Conservation (phyloP, 2,329 filamentous ascomycete genomes). For the Alternaria rosae region DNA sequence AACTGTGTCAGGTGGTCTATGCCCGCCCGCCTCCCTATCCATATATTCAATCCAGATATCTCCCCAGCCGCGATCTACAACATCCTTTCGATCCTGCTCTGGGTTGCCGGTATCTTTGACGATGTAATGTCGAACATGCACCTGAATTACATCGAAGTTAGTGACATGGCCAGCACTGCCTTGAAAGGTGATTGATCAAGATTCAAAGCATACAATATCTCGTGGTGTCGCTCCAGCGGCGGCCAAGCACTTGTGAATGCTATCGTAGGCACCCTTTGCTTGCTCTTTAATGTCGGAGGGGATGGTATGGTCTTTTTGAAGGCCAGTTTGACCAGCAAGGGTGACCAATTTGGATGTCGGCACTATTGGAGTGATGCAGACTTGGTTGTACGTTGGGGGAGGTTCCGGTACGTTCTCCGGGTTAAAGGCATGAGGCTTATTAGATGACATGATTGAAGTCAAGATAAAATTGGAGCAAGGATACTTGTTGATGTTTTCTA, state of each 20-base stretch:
- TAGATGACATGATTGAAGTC: slow-evolving; percentile 7
- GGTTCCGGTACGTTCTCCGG: slow-evolving; percentile 34
- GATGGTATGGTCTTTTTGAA: slow-evolving; percentile 19
- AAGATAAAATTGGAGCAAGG: background rate
- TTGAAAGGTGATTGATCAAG: background rate
- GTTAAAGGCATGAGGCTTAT: slow-evolving; percentile 43
- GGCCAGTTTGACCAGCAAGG: slow-evolving; percentile 43
- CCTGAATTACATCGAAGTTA: slow-evolving; percentile 6
- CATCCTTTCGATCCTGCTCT: slow-evolving; percentile 29
- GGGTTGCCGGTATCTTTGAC: slow-evolving; percentile 43
- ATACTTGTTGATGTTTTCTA: background rate
- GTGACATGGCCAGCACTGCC: background rate
- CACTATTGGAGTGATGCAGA: slow-evolving; percentile 40
- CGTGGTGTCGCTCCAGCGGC: slow-evolving; percentile 43
- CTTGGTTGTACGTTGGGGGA: slow-evolving; percentile 42
- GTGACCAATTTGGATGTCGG: slow-evolving; percentile 41
- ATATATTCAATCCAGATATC: slow-evolving; percentile 47
- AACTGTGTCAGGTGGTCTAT: slow-evolving; percentile 49
- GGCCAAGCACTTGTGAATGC: slow-evolving; percentile 34
- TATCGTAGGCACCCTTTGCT: slow-evolving; percentile 39
- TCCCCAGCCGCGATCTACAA: slow-evolving; percentile 43
- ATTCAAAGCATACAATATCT: slow-evolving; percentile 31
- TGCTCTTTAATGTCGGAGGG: slow-evolving; percentile 32
- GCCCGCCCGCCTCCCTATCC: slow-evolving; percentile 42
- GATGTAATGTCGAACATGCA: slow-evolving; percentile 47